Evolutionary conservation across 2,329 filamentous ascomycete species (phyloP).

Genomic region (Gnomoniopsis sp.): DNA sequence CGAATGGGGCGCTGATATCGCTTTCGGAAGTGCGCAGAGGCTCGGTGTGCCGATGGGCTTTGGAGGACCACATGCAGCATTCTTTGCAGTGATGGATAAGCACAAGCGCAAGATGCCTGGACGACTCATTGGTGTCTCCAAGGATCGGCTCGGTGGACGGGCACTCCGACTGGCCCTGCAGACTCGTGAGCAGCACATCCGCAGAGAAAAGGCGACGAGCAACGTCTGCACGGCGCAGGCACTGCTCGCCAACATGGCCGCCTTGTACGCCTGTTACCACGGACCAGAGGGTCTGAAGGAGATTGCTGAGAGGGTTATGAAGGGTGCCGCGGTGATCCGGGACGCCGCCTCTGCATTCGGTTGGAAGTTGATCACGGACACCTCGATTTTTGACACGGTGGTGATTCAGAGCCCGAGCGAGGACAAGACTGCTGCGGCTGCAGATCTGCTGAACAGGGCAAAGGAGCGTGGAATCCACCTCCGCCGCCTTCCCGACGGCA

Average conservation of each 20-base stretch:
- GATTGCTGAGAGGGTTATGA: constrained; percentile 76
- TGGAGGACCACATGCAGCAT: constrained; percentile 93
- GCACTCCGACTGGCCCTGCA: constrained; percentile 84
- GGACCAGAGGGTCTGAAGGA: constrained; percentile 77
- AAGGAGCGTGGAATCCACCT: constrained; percentile 56
- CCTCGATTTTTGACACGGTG: constrained; percentile 72
- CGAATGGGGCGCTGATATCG: constrained; percentile 92
- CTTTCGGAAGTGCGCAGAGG: constrained; percentile 87
- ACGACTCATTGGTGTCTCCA: constrained; percentile 84
- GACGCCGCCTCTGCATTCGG: constrained; percentile 9
- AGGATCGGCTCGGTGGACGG: constrained; percentile 78
- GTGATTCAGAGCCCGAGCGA: constrained; percentile 56
- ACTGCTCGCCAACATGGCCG: constrained; percentile 90
- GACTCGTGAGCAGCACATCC: constrained; percentile 93
- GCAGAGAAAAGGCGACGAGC: constrained; percentile 93
- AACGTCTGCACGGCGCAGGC: constrained; percentile 97
- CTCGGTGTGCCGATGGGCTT: constrained; percentile 90
- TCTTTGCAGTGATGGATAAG: constrained; percentile 88
- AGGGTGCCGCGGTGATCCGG: constrained; percentile 62
- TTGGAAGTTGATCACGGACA: constrained; percentile 15
- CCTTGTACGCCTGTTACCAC: constrained; percentile 92
- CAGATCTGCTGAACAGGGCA: constrained; percentile 41
- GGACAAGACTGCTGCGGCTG: constrained; percentile 41
- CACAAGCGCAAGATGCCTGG: constrained; percentile 94
- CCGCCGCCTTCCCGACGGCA: constrained; percentile 55